Conservation (phyloP, 1,139 yeast genomes). For the Suzukiozyma palmioleophila region DNA sequence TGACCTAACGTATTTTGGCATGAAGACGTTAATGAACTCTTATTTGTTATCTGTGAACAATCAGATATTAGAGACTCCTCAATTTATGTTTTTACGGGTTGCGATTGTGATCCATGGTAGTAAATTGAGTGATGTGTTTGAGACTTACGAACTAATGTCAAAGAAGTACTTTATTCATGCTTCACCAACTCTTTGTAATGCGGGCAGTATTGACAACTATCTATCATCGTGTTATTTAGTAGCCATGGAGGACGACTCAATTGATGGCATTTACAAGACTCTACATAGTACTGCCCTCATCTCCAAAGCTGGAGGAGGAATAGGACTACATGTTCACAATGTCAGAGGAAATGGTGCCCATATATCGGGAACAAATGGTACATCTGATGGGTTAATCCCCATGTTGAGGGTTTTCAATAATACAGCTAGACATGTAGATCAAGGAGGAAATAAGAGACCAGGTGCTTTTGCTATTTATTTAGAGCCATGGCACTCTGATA, state of each 20-base stretch:
- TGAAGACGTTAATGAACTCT: conserved; percentile 48
- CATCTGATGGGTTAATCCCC: conserved; percentile 54
- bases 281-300: conserved; percentile 52
- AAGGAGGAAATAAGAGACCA: conserved; percentile 60
- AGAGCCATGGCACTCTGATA: conserved; percentile 61
- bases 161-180: conserved; percentile 50
- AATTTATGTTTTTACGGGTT: conserved; percentile 47
- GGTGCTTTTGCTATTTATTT: conserved; percentile 60
- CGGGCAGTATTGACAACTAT: conserved; percentile 46
- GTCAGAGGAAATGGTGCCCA: conserved; percentile 48
- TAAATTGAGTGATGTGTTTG: conserved; percentile 36
- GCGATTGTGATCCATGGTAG: conserved; percentile 48
- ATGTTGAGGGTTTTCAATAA: conserved; percentile 57
- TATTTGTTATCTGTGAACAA: conserved; percentile 37
- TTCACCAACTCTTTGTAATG: conserved; percentile 51
- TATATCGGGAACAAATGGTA: conserved; percentile 52
- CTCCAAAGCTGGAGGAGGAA: conserved; percentile 57
- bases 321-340: conserved; percentile 54
- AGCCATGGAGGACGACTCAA: conserved; percentile 56
- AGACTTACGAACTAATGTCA: conserved; percentile 51
- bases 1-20: conserved; percentile 46
- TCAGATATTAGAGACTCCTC: conserved; percentile 45
- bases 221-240: conserved; percentile 54
- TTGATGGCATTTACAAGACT: conserved; percentile 55
- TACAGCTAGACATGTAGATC: conserved; percentile 59